phyloP scores from a whole-genome alignment of 169 alveolate species.

The Eimeria tenella region DNA sequence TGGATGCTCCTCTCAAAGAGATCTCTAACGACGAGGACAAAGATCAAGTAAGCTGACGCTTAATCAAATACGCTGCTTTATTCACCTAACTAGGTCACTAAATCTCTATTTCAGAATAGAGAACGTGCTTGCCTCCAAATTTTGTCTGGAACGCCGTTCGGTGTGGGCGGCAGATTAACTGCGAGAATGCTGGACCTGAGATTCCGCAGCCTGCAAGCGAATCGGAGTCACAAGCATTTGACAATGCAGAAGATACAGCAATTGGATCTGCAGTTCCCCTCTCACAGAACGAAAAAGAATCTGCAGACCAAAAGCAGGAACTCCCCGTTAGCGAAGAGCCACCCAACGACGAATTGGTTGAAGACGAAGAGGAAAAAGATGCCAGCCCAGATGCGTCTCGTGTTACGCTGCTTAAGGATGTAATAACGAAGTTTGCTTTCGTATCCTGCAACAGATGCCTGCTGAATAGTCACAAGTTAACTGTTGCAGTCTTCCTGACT shows the following conservation, averaged over 20 bases:
- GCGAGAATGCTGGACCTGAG: not conserved
- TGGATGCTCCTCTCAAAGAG: not conserved
- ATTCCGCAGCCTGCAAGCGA: not conserved
- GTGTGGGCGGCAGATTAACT: not conserved
- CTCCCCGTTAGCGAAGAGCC: constrained; percentile 3
- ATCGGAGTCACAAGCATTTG: not conserved
- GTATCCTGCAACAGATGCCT: constrained; percentile 94
- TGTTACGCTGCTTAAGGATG: constrained; percentile 91
- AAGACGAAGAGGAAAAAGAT: constrained; percentile 47
- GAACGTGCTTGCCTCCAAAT: too few relatives aligned
- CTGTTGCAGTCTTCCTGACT: constrained; percentile 94
- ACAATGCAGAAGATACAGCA: not conserved
- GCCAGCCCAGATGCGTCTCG: constrained; percentile 62
- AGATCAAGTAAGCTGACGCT: constrained; percentile 79
- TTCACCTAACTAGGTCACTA: too few relatives aligned
- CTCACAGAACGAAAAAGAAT: not conserved
- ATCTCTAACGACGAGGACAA: constrained; percentile 78
- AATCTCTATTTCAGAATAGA: too few relatives aligned
- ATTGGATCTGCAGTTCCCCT: constrained; percentile 43
- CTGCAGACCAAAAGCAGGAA: not conserved
- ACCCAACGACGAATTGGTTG: not conserved
- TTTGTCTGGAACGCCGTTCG: too few relatives aligned
- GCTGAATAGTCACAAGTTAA: constrained; percentile 95
- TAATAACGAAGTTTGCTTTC: constrained; percentile 94
- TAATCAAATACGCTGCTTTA: too few relatives aligned